These are phyloP conservation scores for Aspergillus mulundensis DNA, from an alignment of 495 filamentous ascomycete genomes.

Conservation along the genomic window DNA sequence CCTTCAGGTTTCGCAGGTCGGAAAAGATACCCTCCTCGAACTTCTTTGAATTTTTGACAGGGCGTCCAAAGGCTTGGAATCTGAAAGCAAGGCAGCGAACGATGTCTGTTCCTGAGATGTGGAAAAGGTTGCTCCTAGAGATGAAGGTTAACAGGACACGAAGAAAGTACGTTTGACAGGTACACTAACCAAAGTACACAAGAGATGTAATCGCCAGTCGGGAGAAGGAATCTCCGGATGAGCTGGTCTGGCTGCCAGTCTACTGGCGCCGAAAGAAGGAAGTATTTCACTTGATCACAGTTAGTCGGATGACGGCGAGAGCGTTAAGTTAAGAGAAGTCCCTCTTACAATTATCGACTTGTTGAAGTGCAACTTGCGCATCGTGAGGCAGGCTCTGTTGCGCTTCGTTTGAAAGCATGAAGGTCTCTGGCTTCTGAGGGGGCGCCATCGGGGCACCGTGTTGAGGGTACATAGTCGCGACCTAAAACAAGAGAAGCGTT, in stretches of 20 bases:
- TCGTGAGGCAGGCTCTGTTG: slow-evolving; percentile 95
- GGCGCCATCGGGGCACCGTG: slow-evolving; percentile 57
- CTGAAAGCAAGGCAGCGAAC: slow-evolving; percentile 97
- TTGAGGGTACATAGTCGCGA: slow-evolving; percentile 48
- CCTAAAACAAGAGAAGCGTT: slow-evolving; percentile 1
- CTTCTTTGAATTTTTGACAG: slow-evolving; percentile 99
- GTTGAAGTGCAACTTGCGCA: slow-evolving; percentile 93
- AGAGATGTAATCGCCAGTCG: slow-evolving; percentile 97
- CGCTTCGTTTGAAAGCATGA: slow-evolving; percentile 94
- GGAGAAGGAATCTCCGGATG: slow-evolving; percentile 89
- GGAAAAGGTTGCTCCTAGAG: slow-evolving; percentile 91
- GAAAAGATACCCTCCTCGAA: slow-evolving; percentile 99
- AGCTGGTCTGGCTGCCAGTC: slow-evolving; percentile 98
- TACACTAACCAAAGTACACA: slow-evolving; percentile 84
- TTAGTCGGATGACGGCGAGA: slow-evolving; percentile 12
- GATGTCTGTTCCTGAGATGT: slow-evolving; percentile 98
- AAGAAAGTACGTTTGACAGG: neutral
- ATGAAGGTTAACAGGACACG: slow-evolving; percentile 8
- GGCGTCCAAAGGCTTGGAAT: slow-evolving; percentile 96
- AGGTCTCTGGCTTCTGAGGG: slow-evolving; percentile 93
- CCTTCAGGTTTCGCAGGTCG: slow-evolving; percentile 95
- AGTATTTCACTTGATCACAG: slow-evolving; percentile 81
- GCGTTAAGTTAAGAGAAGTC: neutral
- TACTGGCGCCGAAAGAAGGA: slow-evolving; percentile 96
- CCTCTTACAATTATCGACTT: slow-evolving; percentile 95